Base-by-base conservation (phyloP, 805 yeast genomes). In the Zygoascus bituminiphila region DNA sequence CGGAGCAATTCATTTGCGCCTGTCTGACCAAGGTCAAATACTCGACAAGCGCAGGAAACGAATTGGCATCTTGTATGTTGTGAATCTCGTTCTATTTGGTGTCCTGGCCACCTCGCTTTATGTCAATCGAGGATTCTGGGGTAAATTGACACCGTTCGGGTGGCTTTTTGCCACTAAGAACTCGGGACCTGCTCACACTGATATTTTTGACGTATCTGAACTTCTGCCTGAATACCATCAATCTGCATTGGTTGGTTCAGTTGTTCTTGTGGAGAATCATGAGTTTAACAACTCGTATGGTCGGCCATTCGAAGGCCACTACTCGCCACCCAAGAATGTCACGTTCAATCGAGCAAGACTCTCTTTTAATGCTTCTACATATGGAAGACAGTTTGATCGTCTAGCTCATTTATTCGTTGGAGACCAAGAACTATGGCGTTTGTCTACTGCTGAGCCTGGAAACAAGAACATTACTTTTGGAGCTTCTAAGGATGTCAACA, bases 401-500 rank as follows among this genome's bases (percentile, higher is more conserved):
- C 55, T 68, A 45, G 68, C 61, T 8, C 65, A 65, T 43, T 45
- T 68, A 6, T 64, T 60, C 44, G 20, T 67, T 12, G 68, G 62
- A 22, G 85, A 81, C 29, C 70, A 73, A 10, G 84, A 84, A 54
- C 67, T 87, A 33, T 87, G 95, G 95, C 76, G 95, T 65, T 78
- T 87, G 1, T 81, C 91, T 2, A 88, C 95, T 2, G 80, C 85
- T n/a, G 95, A 87, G 63, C 95, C 95, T 0, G 78, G 55, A 6
- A 46, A 46, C 29, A 57, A 73, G 66, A 60, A 58, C 12, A 55
- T 66, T 2, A 74, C 75, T 8, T 75, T 70, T 54, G 76, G 84
- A 20, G 65, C 73, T 45, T 67, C 72, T 29, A 86, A 84, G 59
- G 95, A 87, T 60, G 73, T 84, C 1, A 72, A 88, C 3, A 61